Conservation (phyloP, 129 eudicot species). For the Helianthus tuberosus region DNA sequence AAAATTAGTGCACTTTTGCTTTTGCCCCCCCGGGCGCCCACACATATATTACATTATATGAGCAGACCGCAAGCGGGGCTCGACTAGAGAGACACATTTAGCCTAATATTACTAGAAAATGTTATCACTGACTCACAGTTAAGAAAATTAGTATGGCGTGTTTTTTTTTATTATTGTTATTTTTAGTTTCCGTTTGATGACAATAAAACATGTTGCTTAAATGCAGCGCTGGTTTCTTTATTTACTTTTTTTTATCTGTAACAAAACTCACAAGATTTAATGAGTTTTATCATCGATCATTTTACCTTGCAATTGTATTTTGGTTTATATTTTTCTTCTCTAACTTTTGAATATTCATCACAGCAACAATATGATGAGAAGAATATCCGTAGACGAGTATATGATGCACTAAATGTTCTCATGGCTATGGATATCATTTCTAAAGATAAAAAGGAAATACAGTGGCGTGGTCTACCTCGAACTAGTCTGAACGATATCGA, state of each 20-base stretch:
- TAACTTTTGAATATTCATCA: background rate
- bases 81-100: too few species aligned
- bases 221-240: background rate
- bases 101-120: background rate
- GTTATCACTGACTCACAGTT: background rate
- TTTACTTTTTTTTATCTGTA: background rate
- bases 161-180: background rate
- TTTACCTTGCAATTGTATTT: background rate
- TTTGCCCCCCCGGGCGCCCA: too few species aligned
- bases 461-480: constrained; percentile 56
- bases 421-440: constrained; percentile 92
- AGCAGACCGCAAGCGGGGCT: too few species aligned
- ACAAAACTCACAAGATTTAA: background rate
- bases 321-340: constrained; percentile 6
- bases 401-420: constrained; percentile 76
- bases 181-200: background rate
- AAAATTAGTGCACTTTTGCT: too few species aligned
- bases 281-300: background rate
- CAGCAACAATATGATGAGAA: constrained; percentile 73
- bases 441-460: constrained; percentile 80
- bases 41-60: too few species aligned
- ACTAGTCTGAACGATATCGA: constrained; percentile 58
- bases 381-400: constrained; percentile 81
- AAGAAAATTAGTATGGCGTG: background rate
- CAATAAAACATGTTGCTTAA: background rate